phyloP scores from a whole-genome alignment of 768 basidiomycete species.

The Tricholoma terreum region DNA sequence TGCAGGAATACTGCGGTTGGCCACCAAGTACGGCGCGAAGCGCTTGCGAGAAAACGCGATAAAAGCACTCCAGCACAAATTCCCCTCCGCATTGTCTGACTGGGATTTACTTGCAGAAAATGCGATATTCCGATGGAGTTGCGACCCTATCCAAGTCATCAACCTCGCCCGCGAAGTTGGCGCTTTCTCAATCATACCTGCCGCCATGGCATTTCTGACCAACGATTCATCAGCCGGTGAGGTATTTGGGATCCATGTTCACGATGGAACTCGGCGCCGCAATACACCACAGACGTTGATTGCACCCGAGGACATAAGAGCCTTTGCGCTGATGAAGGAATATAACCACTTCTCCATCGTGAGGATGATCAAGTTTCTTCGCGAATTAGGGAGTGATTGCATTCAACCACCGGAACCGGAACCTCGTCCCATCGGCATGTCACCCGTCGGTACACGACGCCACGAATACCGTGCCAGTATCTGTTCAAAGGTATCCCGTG shows the following conservation, averaged over 20 bases:
- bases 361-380: conserved; percentile 8
- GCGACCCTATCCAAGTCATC: conserved; percentile 13
- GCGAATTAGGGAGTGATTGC: conserved; percentile 1
- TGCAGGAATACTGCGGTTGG: conserved; percentile 8
- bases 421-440: conserved; percentile 1
- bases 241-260: conserved; percentile 13
- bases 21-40: conserved; percentile 8
- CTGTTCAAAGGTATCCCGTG: conserved; percentile 1
- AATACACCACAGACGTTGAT: not conserved
- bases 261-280: not conserved
- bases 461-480: not conserved
- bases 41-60: conserved; percentile 12
- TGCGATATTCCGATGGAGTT: conserved; percentile 7
- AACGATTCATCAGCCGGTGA: conserved; percentile 19
- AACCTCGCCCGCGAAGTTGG: conserved; percentile 17
- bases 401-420: conserved; percentile 3
- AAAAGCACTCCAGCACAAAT: conserved; percentile 10
- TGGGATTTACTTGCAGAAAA: conserved; percentile 12
- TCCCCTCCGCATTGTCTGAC: conserved; percentile 11
- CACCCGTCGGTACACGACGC: conserved; percentile 8
- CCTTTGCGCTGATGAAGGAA: conserved; percentile 10
- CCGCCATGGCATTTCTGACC: conserved; percentile 18
- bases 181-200: conserved; percentile 15
- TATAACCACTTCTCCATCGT: conserved; percentile 6
- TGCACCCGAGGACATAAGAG: conserved; percentile 1